Evolutionary conservation across 2,329 filamentous ascomycete genomes (phyloP).

Genomic region (Apiospora koreana): DNA sequence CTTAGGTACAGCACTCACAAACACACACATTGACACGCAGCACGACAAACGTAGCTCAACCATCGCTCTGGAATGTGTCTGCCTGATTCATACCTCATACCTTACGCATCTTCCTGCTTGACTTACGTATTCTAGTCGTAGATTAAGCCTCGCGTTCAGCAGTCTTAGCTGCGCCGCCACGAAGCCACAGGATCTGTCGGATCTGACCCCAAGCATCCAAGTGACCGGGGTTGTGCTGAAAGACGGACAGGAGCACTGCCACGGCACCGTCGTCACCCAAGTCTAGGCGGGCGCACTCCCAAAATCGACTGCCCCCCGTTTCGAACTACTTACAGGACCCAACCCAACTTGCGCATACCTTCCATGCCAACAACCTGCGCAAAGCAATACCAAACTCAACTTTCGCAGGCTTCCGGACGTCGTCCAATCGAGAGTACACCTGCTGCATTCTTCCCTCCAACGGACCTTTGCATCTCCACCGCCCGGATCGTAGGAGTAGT

Average conservation of each 20-base stretch:
- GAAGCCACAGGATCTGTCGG: neutral
- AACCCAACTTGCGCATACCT: constrained; percentile 8
- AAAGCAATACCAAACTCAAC: neutral
- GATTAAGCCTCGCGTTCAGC: neutral
- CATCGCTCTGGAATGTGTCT: neutral
- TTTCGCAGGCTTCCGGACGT: neutral
- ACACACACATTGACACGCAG: too few species aligned
- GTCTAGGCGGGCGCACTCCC: neutral
- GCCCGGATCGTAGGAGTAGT: neutral
- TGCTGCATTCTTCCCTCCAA: neutral
- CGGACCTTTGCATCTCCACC: neutral
- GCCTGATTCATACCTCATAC: neutral
- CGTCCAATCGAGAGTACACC: neutral
- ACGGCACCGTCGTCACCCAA: constrained; percentile 10
- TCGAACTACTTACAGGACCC: neutral
- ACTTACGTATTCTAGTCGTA: neutral
- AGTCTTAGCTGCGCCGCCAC: neutral
- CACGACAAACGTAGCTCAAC: neutral
- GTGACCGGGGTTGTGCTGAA: constrained; percentile 6
- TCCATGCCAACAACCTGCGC: neutral
- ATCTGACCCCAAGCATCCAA: neutral
- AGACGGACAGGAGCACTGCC: constrained; percentile 10
- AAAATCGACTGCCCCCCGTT: neutral
- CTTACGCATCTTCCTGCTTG: neutral
- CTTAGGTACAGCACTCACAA: too few species aligned